These are phyloP conservation scores for Solanum bulbocastanum DNA, from an alignment of 257 asterid species.

Conservation along the genomic window DNA sequence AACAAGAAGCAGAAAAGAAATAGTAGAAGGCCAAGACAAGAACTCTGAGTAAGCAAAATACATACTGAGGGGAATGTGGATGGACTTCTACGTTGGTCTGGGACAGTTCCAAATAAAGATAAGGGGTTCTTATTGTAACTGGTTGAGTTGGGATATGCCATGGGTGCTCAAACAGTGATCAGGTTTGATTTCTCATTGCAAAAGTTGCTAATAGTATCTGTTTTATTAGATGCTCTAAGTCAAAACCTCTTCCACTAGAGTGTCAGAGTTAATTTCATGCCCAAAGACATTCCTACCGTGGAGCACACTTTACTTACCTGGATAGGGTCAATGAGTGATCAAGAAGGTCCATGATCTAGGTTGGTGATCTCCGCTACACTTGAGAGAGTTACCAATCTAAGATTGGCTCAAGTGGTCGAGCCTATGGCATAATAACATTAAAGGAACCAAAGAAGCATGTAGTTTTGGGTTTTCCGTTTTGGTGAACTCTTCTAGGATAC, in stretches of 20 bases:
- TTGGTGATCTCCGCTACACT: conserved; percentile 5
- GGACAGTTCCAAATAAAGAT: not conserved
- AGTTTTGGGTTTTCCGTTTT: not conserved
- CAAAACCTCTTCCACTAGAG: not conserved
- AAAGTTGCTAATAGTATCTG: not conserved
- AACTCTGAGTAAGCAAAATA: not conserved
- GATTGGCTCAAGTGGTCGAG: not conserved
- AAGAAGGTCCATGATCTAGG: conserved; percentile 1
- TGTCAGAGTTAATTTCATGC: not conserved
- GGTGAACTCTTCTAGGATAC: not conserved
- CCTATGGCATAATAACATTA: not conserved
- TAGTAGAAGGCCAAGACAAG: not conserved
- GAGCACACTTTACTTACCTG: conserved; percentile 1
- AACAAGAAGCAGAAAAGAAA: not conserved
- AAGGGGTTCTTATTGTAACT: not conserved
- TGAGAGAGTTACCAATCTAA: not conserved
- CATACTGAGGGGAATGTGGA: not conserved
- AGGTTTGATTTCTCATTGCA: not conserved
- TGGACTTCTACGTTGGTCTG: not conserved
- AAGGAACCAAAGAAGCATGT: not conserved
- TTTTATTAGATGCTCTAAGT: not conserved
- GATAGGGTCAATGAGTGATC: conserved; percentile 11
- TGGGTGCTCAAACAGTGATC: not conserved
- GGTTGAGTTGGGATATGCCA: not conserved
- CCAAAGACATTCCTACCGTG: not conserved